These are phyloP conservation scores for Coemansia sp. DNA, from an alignment of 192 early-diverging fungal genomes.

Conservation along the genomic window DNA sequence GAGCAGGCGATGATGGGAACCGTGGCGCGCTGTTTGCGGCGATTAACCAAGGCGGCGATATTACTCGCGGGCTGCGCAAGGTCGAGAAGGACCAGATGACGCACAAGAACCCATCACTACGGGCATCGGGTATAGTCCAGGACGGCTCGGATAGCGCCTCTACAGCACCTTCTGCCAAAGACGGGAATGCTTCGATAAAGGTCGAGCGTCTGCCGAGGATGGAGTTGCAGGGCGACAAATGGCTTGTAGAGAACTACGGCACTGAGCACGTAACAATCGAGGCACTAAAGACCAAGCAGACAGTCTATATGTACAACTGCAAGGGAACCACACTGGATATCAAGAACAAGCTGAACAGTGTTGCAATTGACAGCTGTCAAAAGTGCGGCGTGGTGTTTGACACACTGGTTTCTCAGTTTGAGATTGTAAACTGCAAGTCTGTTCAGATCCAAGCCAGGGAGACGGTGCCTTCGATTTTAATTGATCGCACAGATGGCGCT, in stretches of 20 bases:
- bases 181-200: neutral
- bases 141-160: neutral
- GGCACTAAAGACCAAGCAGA: slow-evolving; percentile 77
- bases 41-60: slow-evolving; percentile 74
- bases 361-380: slow-evolving; percentile 83
- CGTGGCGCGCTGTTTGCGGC: slow-evolving; percentile 75
- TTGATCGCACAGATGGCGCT: slow-evolving; percentile 93
- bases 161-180: slow-evolving; percentile 4
- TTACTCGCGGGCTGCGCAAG: slow-evolving; percentile 83
- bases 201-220: slow-evolving; percentile 65
- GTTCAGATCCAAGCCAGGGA: slow-evolving; percentile 83
- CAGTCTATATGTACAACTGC: slow-evolving; percentile 94
- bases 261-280: slow-evolving; percentile 74
- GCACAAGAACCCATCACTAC: slow-evolving; percentile 94
- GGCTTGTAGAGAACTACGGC: slow-evolving; percentile 88
- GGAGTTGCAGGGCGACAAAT: slow-evolving; percentile 86
- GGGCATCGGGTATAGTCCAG: slow-evolving; percentile 64
- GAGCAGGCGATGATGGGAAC: slow-evolving; percentile 2
- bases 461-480: slow-evolving; percentile 74
- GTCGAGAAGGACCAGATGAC: slow-evolving; percentile 97
- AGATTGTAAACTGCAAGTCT: slow-evolving; percentile 89
- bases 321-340: slow-evolving; percentile 85
- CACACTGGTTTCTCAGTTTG: slow-evolving; percentile 78
- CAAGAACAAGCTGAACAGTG: slow-evolving; percentile 88
- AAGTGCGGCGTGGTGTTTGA: slow-evolving; percentile 86